Evolutionary conservation across 2,329 filamentous ascomycete species (phyloP).

Genomic region (Nemania serpens): DNA sequence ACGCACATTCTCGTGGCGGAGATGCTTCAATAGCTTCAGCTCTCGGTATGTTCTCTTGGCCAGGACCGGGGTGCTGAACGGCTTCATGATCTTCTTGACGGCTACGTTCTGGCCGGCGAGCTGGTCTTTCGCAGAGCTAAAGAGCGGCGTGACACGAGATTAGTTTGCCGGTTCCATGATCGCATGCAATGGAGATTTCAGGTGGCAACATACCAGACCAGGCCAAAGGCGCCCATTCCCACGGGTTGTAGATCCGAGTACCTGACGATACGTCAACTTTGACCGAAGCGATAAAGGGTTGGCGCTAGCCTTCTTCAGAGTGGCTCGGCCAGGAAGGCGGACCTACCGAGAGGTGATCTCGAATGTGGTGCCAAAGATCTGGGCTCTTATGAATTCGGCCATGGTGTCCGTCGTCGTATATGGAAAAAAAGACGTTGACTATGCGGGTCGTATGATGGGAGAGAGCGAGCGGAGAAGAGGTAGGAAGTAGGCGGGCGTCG

Average conservation of each 20-base stretch:
- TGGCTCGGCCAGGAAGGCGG: neutral
- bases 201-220: conserved; percentile 78
- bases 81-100: conserved; percentile 99
- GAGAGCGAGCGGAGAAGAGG: conserved; percentile 4
- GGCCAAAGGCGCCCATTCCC: conserved; percentile 97
- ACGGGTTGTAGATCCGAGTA: conserved; percentile 98
- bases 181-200: conserved; percentile 11
- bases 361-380: conserved; percentile 99
- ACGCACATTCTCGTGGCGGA: conserved; percentile 92
- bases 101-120: conserved; percentile 96
- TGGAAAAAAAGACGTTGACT: conserved; percentile 14
- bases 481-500: neutral
- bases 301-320: conserved; percentile 2
- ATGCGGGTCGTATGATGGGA: conserved; percentile 3
- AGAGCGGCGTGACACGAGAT: neutral
- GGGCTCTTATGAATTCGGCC: conserved; percentile 98
- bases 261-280: conserved; percentile 53
- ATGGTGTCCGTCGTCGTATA: conserved; percentile 64
- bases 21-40: conserved; percentile 94
- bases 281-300: conserved; percentile 8
- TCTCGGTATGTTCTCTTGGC: conserved; percentile 98
- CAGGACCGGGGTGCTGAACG: conserved; percentile 97
- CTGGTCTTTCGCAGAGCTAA: conserved; percentile 93
- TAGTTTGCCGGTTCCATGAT: neutral
- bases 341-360: conserved; percentile 96